phyloP scores from a whole-genome alignment of 805 yeast genomes.

The Wickerhamomyces silvicola region DNA sequence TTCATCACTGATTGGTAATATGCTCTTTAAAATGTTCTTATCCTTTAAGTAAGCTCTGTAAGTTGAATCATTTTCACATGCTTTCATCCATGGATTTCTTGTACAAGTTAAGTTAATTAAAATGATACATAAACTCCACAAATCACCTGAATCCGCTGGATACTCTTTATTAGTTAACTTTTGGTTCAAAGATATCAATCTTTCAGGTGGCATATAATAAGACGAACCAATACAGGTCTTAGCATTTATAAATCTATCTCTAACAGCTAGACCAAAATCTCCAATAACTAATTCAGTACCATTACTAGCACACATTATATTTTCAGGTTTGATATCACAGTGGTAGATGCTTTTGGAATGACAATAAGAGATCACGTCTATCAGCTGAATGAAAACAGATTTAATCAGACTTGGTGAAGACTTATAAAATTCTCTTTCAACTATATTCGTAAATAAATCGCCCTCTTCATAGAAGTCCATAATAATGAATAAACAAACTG shows the following conservation, averaged over 20 bases:
- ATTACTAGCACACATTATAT: constrained; percentile 60
- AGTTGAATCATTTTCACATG: constrained; percentile 57
- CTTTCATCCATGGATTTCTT: constrained; percentile 88
- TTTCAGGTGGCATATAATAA: constrained; percentile 91
- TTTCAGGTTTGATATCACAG: constrained; percentile 95
- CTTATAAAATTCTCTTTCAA: constrained; percentile 60
- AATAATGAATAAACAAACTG: constrained; percentile 54
- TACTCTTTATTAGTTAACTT: constrained; percentile 27
- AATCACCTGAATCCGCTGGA: constrained; percentile 74
- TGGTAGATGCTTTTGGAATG: constrained; percentile 83
- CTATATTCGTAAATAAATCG: constrained; percentile 81
- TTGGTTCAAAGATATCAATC: constrained; percentile 36
- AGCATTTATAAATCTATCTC: constrained; percentile 47
- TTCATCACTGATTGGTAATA: constrained; percentile 67
- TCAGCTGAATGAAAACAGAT: constrained; percentile 63
- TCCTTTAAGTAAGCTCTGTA: constrained; percentile 58
- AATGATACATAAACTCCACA: constrained; percentile 83
- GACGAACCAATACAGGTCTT: constrained; percentile 81
- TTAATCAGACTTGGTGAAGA: constrained; percentile 45
- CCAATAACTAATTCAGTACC: constrained; percentile 58
- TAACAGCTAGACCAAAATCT: constrained; percentile 87
- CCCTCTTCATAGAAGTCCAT: constrained; percentile 86
- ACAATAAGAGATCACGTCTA: constrained; percentile 77
- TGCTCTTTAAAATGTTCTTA: constrained; percentile 49
- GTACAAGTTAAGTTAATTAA: constrained; percentile 75